These are phyloP conservation scores for Dactylellina leptospora DNA, from an alignment of 2,329 filamentous ascomycete genomes.

Conservation along the genomic window DNA sequence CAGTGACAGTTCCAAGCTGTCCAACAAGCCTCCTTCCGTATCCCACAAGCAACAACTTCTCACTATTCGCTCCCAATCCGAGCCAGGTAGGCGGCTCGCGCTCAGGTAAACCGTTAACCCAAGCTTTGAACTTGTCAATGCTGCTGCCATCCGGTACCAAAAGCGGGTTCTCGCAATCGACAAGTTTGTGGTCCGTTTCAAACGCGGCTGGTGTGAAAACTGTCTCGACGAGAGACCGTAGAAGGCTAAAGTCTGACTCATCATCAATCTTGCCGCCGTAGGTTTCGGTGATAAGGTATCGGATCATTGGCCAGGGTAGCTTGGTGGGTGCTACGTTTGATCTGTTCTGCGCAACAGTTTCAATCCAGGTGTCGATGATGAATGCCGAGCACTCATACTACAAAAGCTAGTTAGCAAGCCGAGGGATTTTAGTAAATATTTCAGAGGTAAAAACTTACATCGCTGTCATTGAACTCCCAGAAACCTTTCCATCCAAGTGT, in stretches of 20 bases:
- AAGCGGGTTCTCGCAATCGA: conserved; percentile 71
- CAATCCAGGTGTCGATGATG: conserved; percentile 95
- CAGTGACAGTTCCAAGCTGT: conserved; percentile 84
- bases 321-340: conserved; percentile 93
- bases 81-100: conserved; percentile 95
- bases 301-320: conserved; percentile 95
- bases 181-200: conserved; percentile 89
- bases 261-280: conserved; percentile 98
- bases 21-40: conserved; percentile 84
- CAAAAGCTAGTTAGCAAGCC: conserved; percentile 54
- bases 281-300: conserved; percentile 87
- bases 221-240: conserved; percentile 76
- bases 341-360: conserved; percentile 79
- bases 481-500: conserved; percentile 97
- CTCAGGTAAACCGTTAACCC: conserved; percentile 92
- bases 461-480: conserved; percentile 99
- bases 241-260: conserved; percentile 78
- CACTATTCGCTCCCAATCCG: conserved; percentile 90
- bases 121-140: conserved; percentile 84
- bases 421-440: background rate
- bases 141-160: conserved; percentile 81
- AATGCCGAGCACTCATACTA: conserved; percentile 97
- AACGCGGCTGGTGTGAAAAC: conserved; percentile 89
- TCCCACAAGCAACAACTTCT: conserved; percentile 90
- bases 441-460: conserved; percentile 70